Conservation (phyloP, 1,284 basidiomycete genomes). For the Hymenochaete sp. region DNA sequence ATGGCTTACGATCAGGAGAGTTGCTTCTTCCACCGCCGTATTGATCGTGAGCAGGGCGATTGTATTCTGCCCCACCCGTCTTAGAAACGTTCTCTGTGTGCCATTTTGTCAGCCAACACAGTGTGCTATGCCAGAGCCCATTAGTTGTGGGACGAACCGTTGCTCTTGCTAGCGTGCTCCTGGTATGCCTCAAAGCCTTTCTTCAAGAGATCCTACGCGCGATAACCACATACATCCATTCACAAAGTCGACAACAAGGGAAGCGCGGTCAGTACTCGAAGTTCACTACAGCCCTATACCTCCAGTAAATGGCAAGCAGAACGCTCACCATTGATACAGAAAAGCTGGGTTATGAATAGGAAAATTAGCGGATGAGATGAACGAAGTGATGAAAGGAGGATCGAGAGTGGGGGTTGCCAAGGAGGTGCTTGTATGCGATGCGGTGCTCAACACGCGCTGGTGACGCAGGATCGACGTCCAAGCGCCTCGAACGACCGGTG, state of each 20-base stretch:
- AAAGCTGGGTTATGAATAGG: not conserved
- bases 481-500: no score
- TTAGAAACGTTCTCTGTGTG: conserved; percentile 9
- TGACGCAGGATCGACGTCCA: no score
- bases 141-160: no score
- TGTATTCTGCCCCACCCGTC: conserved; percentile 16
- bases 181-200: conserved; percentile 48
- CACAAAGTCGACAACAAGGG: no score
- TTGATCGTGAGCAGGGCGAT: conserved; percentile 14
- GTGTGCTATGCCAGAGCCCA: no score
- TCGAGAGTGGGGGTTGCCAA: not conserved
- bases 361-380: not conserved
- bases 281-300: no score
- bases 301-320: no score
- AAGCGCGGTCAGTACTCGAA: no score
- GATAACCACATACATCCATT: no score
- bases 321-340: no score
- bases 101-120: not conserved
- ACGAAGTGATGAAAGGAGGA: not conserved
- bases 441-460: no score
- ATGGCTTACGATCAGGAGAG: conserved; percentile 28
- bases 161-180: conserved; percentile 25
- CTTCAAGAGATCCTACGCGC: conserved; percentile 60
- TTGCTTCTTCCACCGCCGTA: conserved; percentile 13
- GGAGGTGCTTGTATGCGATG: no score